Evolutionary conservation across 1,284 basidiomycete genomes (phyloP), one percentile per base, ranked within the genome.

Genomic region (Pseudozyma hubeiensis): DNA sequence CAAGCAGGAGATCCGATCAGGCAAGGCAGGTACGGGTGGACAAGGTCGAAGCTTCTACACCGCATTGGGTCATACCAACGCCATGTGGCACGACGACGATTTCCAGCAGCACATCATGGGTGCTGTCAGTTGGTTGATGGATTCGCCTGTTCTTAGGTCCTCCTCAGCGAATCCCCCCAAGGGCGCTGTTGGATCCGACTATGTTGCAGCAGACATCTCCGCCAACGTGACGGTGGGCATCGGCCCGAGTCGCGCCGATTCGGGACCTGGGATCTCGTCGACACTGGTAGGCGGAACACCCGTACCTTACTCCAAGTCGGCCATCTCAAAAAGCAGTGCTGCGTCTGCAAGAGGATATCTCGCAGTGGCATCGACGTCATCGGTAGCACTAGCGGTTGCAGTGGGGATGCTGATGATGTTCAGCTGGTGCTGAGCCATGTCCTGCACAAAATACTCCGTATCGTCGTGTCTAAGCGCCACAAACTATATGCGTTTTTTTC

Each of bases 21-120:
- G 75, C 0, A 68, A 51, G 14, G 62, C 64, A 16, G 78, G 77
- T 0, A 65, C 56, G 2, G 77, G 78, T 33, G 79, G 79, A 7
- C 54, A 53, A 0, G 79, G 79, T 7, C 44, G 79, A 14, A 64
- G 61, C 24, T 81, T 77, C 46, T 81, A 78, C 58, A 81, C 79
- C 1, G 63, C 59, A 1, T 46, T 81, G 29, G 79, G 79, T 1
- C 79, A 81, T 45, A 77, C 75, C 5, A 57, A 72, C 33, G 66
- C 62, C 8, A 66, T 64, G 49, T 81, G 78, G 78, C 53, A 55
- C 29, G 64, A 79, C 29, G 53, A 75, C 1, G 59, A 17, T 30
- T 71, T 80, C 48, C 65, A 75, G 31, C 47, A 62, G 17, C 79
- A 80, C 58, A 70, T 80, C 30, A 60, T 67, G 53, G 79, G 79